Conservation (phyloP, 2,329 filamentous ascomycete species). For the Fonsecaea pedrosoi region DNA sequence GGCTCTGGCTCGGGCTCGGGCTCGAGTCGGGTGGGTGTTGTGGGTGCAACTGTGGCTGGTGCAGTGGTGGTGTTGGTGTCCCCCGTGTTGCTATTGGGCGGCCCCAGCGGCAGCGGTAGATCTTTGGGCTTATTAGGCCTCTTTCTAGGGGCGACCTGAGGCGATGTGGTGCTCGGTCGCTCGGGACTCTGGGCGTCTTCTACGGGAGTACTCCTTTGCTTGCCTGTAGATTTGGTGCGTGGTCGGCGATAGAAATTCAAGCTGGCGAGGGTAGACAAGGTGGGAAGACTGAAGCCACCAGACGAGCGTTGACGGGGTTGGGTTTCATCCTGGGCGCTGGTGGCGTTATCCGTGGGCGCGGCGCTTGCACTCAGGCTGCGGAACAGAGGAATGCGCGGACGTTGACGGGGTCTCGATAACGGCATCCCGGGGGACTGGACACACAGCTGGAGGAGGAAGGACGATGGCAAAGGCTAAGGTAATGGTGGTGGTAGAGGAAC, state of each 20-base stretch:
- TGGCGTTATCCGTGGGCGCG: conserved; percentile 14
- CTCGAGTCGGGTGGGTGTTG: conserved; percentile 9
- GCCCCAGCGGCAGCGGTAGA: conserved; percentile 2
- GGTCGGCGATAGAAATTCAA: conserved; percentile 23
- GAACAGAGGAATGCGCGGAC: conserved; percentile 29
- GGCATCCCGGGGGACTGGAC: conserved; percentile 26
- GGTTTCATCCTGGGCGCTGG: conserved; percentile 4
- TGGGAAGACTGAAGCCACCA: conserved; percentile 23
- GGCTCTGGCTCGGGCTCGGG: background rate
- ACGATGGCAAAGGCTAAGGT: background rate
- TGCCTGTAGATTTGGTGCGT: conserved; percentile 23
- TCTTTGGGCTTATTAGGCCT: conserved; percentile 2
- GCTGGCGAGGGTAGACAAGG: conserved; percentile 22
- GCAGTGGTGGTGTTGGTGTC: conserved; percentile 5
- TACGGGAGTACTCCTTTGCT: conserved; percentile 11
- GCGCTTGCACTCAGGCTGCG: conserved; percentile 34
- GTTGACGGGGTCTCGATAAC: conserved; percentile 23
- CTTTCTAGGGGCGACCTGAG: background rate
- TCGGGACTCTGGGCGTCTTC: background rate
- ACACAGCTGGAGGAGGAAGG: conserved; percentile 5
- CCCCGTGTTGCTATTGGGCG: conserved; percentile 17
- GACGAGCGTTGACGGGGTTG: conserved; percentile 15
- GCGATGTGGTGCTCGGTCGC: background rate
- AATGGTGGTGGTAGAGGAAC: background rate
- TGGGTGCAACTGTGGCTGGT: conserved; percentile 14